These are phyloP conservation scores for Pilatotrama ljubarskyi DNA, from an alignment of 768 basidiomycete genomes.

Conservation along the genomic window DNA sequence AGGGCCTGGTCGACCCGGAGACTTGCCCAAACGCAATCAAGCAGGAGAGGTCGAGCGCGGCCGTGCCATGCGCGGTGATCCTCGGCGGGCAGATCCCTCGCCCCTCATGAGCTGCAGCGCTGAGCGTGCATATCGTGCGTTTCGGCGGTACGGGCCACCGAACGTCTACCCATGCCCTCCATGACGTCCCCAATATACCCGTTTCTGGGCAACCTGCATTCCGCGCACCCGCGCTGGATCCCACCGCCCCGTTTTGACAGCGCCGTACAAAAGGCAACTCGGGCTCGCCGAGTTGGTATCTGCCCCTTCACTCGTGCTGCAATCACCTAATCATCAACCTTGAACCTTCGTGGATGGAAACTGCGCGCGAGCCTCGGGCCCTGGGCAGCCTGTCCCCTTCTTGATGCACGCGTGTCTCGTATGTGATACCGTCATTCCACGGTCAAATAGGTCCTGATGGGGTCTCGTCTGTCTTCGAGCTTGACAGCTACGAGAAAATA, in stretches of 20 bases:
- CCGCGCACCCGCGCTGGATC: background rate
- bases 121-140: too few relatives aligned
- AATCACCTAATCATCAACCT: conserved; percentile 1
- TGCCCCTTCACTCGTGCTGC: background rate
- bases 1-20: background rate
- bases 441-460: background rate
- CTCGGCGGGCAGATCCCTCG: background rate
- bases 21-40: background rate
- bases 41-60: background rate
- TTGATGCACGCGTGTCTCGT: conserved; percentile 14
- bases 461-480: conserved; percentile 1
- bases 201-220: conserved; percentile 5
- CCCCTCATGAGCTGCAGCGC: too few relatives aligned
- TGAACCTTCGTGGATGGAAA: conserved; percentile 13
- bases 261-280: conserved; percentile 7
- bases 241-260: background rate
- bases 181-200: conserved; percentile 11
- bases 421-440: background rate
- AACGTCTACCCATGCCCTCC: background rate
- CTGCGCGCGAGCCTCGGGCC: background rate
- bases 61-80: background rate
- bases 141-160: background rate
- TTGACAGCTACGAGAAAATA: conserved; percentile 17
- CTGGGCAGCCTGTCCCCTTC: background rate
- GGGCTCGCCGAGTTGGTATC: conserved; percentile 4